phyloP scores from a whole-genome alignment of 2,329 filamentous ascomycete species.

The Neurospora sp. region DNA sequence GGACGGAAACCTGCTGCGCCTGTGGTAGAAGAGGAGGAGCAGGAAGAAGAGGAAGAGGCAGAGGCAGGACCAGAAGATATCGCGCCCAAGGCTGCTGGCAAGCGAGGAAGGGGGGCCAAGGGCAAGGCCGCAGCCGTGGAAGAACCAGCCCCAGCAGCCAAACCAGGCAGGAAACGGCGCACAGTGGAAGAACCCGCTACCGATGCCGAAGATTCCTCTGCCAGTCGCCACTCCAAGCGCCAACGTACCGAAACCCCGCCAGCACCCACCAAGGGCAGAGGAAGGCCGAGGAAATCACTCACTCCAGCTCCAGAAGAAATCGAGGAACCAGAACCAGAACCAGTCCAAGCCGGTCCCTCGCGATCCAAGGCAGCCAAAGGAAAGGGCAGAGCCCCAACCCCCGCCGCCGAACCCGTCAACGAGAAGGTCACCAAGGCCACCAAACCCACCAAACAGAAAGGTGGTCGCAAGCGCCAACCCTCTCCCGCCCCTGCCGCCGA shows the following conservation, averaged over 20 bases:
- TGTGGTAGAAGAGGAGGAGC: background rate
- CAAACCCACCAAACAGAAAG: constrained; percentile 7
- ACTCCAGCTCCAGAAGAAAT: background rate
- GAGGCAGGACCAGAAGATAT: constrained; percentile 13
- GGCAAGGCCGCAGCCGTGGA: constrained; percentile 13
- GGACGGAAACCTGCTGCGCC: background rate
- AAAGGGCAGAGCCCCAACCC: constrained; percentile 15
- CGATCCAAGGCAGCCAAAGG: constrained; percentile 2
- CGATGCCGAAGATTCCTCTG: constrained; percentile 8
- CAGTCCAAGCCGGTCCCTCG: background rate
- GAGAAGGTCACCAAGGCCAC: constrained; percentile 2
- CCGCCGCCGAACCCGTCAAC: constrained; percentile 3
- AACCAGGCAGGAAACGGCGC: constrained; percentile 15
- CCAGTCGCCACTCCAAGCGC: constrained; percentile 16
- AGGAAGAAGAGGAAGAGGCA: constrained; percentile 2
- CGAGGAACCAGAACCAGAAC: constrained; percentile 9
- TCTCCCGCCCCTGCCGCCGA: constrained; percentile 27
- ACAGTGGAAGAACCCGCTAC: constrained; percentile 17
- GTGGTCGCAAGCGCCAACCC: constrained; percentile 26
- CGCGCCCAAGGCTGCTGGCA: constrained; percentile 11
- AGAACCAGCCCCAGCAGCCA: constrained; percentile 16
- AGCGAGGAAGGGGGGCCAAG: constrained; percentile 18
- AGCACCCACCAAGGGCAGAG: constrained; percentile 1
- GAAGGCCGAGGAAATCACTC: background rate
- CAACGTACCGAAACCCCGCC: constrained; percentile 10